Percentiles rank a stretch among this genome's conserved stretches.
phyloP scores from a whole-genome alignment of 768 basidiomycete genomes.

The Boletus pseudopeckii region DNA sequence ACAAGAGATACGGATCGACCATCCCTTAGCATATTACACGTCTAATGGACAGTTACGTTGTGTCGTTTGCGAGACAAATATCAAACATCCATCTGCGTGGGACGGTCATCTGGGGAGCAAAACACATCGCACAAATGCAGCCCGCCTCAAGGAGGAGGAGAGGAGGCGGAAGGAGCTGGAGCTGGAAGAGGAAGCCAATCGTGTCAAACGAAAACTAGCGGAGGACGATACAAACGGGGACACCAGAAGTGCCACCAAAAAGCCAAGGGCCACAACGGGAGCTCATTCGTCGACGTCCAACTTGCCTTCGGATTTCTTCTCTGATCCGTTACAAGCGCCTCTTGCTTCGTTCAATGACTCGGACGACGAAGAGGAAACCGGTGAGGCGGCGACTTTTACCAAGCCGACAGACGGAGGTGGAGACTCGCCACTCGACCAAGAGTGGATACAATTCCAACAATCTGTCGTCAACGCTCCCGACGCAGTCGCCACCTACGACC shows the following conservation, averaged over 20 bases:
- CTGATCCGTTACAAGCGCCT: slow-evolving; percentile 61
- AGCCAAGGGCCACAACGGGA: slow-evolving; percentile 23
- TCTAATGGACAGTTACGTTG: slow-evolving; percentile 68
- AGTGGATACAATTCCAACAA: slow-evolving; percentile 72
- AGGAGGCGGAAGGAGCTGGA: slow-evolving; percentile 35
- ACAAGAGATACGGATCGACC: slow-evolving; percentile 66
- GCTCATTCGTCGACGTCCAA: slow-evolving; percentile 11
- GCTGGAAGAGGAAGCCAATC: slow-evolving; percentile 34
- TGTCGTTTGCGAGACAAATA: slow-evolving; percentile 51
- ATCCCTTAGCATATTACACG: slow-evolving; percentile 71
- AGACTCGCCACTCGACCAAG: slow-evolving; percentile 51
- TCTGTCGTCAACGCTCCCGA: slow-evolving; percentile 49
- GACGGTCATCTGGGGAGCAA: slow-evolving; percentile 84
- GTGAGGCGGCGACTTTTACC: slow-evolving; percentile 1
- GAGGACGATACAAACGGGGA: slow-evolving; percentile 29
- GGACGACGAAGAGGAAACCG: slow-evolving; percentile 41
- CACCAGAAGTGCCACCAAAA: slow-evolving; percentile 25
- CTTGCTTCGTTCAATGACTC: slow-evolving; percentile 34
- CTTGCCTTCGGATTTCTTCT: slow-evolving; percentile 76
- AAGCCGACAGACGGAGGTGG: neutral
- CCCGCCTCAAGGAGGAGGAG: slow-evolving; percentile 56
- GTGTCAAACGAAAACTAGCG: slow-evolving; percentile 33
- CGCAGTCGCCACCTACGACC: slow-evolving; percentile 52
- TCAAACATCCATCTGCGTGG: slow-evolving; percentile 85
- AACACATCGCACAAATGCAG: slow-evolving; percentile 64